Evolutionary conservation across 306 rosid genomes (phyloP).

Genomic region (Alnus rubra): DNA sequence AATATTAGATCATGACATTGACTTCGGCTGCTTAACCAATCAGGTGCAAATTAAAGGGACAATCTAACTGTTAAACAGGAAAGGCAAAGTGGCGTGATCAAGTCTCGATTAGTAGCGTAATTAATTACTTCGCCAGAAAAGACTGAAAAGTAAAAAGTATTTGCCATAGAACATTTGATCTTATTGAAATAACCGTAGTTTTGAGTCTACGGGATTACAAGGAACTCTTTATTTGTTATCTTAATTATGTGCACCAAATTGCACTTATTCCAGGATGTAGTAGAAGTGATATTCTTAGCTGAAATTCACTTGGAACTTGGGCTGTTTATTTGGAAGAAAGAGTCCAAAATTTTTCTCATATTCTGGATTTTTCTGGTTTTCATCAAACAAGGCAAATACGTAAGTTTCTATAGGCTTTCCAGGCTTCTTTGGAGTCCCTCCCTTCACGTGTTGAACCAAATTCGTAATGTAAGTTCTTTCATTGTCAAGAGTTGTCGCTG

Average conservation of each 20-base stretch:
- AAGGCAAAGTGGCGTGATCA: no score
- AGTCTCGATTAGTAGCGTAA: no score
- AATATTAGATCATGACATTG: no score
- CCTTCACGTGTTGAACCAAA: slow-evolving; percentile 39
- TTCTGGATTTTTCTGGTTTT: slow-evolving; percentile 25
- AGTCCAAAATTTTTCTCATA: slow-evolving; percentile 42
- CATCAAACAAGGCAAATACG: slow-evolving; percentile 47
- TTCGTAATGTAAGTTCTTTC: slow-evolving; percentile 46
- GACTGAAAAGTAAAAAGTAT: no score
- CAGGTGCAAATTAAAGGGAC: no score
- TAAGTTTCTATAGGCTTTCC: slow-evolving; percentile 38
- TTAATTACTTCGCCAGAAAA: no score
- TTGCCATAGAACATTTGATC: not conserved
- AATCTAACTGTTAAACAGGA: no score
- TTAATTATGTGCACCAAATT: not conserved
- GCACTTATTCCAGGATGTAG: not conserved
- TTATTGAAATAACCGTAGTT: not conserved
- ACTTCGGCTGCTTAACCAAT: no score
- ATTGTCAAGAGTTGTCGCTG: slow-evolving; percentile 33
- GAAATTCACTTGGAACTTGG: slow-evolving; percentile 36
- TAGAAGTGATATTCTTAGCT: not conserved
- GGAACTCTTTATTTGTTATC: not conserved
- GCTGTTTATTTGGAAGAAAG: slow-evolving; percentile 38
- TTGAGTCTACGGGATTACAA: not conserved
- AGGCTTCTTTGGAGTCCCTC: slow-evolving; percentile 45